A percentile compares a stretch with the other conserved stretches of the same genome.
Evolutionary conservation across 768 basidiomycete species (phyloP).

Genomic region (Dacryopinax spathularia): DNA sequence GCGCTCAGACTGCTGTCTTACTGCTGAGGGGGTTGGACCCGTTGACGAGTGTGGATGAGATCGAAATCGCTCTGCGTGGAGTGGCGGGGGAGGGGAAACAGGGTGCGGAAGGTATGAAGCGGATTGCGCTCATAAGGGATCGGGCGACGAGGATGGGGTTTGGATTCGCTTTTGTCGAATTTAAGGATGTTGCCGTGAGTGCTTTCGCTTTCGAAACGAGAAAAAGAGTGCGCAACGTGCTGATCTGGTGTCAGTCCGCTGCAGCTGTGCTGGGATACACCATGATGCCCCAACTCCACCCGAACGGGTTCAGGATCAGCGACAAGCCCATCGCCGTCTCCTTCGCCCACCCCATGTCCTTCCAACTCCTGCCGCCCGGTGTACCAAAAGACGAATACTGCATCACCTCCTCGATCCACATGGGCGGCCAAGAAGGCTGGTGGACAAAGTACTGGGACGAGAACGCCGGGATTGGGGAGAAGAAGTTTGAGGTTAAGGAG

Average conservation of each 20-base stretch:
- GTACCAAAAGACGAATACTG: conserved; percentile 66
- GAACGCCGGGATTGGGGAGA: conserved; percentile 52
- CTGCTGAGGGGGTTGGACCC: conserved; percentile 85
- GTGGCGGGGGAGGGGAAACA: conserved; percentile 67
- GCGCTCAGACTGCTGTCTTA: conserved; percentile 63
- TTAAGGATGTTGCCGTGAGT: conserved; percentile 65
- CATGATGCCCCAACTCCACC: conserved; percentile 76
- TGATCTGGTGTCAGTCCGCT: conserved; percentile 45
- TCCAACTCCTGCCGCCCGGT: conserved; percentile 64
- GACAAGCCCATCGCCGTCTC: conserved; percentile 80
- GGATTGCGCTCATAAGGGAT: conserved; percentile 82
- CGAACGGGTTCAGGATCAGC: conserved; percentile 86
- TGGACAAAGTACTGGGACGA: conserved; percentile 93
- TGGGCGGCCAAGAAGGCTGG: conserved; percentile 57
- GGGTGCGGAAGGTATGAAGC: conserved; percentile 73
- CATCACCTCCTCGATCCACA: conserved; percentile 45
- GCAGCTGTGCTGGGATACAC: conserved; percentile 66
- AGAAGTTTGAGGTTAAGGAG: conserved; percentile 54
- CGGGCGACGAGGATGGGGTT: conserved; percentile 74
- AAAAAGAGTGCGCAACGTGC: not conserved
- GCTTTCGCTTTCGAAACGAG: not conserved
- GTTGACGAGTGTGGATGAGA: conserved; percentile 73
- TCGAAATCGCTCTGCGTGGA: conserved; percentile 65
- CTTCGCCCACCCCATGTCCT: conserved; percentile 83
- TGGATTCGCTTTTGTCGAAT: conserved; percentile 91